Evolutionary conservation across 129 eudicot species (phyloP).

Genomic region (Glebionis coronaria): DNA sequence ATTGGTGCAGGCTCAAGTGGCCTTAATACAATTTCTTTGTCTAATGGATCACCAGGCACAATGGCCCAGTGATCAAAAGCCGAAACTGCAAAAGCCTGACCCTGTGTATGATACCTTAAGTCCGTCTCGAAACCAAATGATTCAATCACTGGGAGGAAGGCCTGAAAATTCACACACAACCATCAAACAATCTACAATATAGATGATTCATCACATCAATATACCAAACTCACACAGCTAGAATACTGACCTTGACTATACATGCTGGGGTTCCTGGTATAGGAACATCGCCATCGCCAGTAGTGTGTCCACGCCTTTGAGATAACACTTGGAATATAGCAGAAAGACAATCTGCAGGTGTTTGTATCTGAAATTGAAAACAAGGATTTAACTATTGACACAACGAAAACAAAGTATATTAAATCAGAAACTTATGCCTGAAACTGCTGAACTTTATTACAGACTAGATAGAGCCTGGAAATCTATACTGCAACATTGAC

Average conservation of each 20-base stretch:
- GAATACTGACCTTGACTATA: slow-evolving; percentile 80
- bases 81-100: slow-evolving; percentile 86
- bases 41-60: slow-evolving; percentile 98
- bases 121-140: slow-evolving; percentile 98
- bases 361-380: slow-evolving; percentile 78
- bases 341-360: slow-evolving; percentile 94
- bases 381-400: neutral
- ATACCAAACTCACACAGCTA: neutral
- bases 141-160: slow-evolving; percentile 92
- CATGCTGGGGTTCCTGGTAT: slow-evolving; percentile 99
- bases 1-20: slow-evolving; percentile 98
- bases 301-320: slow-evolving; percentile 95
- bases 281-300: slow-evolving; percentile 95
- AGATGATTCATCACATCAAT: neutral
- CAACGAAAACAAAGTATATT: neutral
- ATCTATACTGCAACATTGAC: neutral
- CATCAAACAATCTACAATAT: slow-evolving; percentile 8
- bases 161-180: slow-evolving; percentile 41
- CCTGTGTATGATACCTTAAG: slow-evolving; percentile 94
- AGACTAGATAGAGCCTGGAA: neutral
- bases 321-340: slow-evolving; percentile 94
- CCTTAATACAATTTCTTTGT: slow-evolving; percentile 78
- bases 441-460: neutral
- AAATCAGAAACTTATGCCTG: too few species aligned
- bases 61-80: slow-evolving; percentile 97